A percentile compares a stretch with the other conserved stretches of the same genome.
These are phyloP conservation scores for Pseudomonodictys pantanalensis DNA, from an alignment of 495 filamentous ascomycete species.

Conservation along the genomic window DNA sequence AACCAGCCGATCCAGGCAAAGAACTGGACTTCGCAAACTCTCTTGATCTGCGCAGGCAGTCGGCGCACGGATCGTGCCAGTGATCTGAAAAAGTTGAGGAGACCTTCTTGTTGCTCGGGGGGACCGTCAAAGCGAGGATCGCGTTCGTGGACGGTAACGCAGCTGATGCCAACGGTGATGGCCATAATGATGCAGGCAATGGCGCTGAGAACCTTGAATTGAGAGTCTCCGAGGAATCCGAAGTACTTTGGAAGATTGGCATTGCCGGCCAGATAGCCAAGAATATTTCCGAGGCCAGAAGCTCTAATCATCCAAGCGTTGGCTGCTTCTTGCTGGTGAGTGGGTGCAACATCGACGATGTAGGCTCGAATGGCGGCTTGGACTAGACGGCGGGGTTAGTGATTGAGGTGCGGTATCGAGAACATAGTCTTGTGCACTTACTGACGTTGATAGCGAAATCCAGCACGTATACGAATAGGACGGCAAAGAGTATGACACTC, in stretches of 20 bases:
- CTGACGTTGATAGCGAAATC: constrained; percentile 94
- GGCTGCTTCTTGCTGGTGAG: constrained; percentile 84
- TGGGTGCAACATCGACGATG: constrained; percentile 83
- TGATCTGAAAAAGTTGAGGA: constrained; percentile 73
- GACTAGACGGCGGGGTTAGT: constrained; percentile 47
- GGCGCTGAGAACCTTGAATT: constrained; percentile 85
- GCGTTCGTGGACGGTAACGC: constrained; percentile 64
- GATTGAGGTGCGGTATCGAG: not conserved
- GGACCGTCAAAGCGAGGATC: constrained; percentile 72
- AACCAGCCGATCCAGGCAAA: constrained; percentile 95
- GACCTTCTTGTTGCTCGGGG: constrained; percentile 51
- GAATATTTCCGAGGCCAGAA: constrained; percentile 79
- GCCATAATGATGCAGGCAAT: constrained; percentile 70
- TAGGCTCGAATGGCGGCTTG: constrained; percentile 87
- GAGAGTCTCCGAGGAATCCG: constrained; percentile 75
- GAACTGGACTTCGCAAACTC: constrained; percentile 83
- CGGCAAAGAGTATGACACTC: constrained; percentile 66
- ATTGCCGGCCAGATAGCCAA: constrained; percentile 80
- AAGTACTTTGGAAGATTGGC: constrained; percentile 67
- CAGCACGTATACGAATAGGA: constrained; percentile 78
- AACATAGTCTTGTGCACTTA: constrained; percentile 41
- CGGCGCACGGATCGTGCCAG: constrained; percentile 71
- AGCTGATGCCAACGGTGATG: constrained; percentile 64
- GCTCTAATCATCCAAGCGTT: constrained; percentile 85
- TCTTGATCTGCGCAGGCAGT: constrained; percentile 73